Percentiles rank a stretch among this genome's conserved stretches.
Evolutionary conservation across 177 flowering plant species (phyloP).

Genomic region (Vitis hybrid): DNA sequence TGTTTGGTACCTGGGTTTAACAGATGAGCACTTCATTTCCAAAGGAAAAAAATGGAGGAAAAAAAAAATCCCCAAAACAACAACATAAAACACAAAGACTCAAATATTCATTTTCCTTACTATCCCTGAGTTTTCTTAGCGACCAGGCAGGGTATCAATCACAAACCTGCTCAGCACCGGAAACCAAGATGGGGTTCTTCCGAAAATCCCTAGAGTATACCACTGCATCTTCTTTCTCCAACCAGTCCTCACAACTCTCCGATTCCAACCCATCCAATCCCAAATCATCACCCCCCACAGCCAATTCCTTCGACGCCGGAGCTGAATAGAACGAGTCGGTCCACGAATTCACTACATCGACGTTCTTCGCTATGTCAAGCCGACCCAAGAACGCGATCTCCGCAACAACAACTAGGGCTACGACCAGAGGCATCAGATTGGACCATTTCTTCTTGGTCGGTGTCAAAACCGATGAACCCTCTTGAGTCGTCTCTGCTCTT

Average conservation of each 20-base stretch:
- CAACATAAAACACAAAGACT: neutral
- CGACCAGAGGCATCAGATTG: slow-evolving; percentile 56
- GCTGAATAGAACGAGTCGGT: slow-evolving; percentile 49
- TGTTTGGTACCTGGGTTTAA: too few relatives aligned
- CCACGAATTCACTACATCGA: slow-evolving; percentile 64
- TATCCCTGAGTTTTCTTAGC: too few relatives aligned
- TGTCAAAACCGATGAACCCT: slow-evolving; percentile 12
- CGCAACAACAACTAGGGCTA: slow-evolving; percentile 61
- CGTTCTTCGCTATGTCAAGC: slow-evolving; percentile 77
- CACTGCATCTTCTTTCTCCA: slow-evolving; percentile 72
- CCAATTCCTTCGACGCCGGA: neutral
- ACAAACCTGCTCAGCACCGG: slow-evolving; percentile 68
- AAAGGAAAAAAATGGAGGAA: neutral
- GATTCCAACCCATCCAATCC: slow-evolving; percentile 1
- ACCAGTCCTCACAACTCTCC: slow-evolving; percentile 70
- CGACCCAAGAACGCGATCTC: slow-evolving; percentile 78
- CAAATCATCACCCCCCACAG: neutral
- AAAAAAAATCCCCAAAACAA: neutral
- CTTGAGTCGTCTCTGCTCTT: slow-evolving; percentile 18
- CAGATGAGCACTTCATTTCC: too few relatives aligned
- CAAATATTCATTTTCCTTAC: too few relatives aligned
- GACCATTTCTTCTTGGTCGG: slow-evolving; percentile 55
- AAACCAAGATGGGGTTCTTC: slow-evolving; percentile 63
- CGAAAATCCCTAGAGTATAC: slow-evolving; percentile 71
- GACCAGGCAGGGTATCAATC: neutral